These are phyloP conservation scores for Amanita bisporigera DNA, from an alignment of 1,284 basidiomycete species.

Conservation along the genomic window DNA sequence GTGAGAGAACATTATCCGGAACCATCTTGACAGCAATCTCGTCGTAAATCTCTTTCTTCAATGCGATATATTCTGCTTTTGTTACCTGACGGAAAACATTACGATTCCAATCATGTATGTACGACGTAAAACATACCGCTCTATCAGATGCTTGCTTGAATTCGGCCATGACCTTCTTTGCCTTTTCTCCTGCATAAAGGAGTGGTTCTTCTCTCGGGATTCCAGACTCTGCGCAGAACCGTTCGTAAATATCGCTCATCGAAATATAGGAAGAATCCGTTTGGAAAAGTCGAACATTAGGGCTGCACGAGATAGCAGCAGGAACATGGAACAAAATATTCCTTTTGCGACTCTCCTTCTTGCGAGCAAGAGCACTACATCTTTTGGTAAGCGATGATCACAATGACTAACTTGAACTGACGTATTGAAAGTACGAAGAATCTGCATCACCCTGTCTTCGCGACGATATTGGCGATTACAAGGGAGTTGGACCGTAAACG, in stretches of 20 bases:
- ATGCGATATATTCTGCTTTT: slow-evolving; percentile 72
- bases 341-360: slow-evolving; percentile 94
- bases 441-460: slow-evolving; percentile 93
- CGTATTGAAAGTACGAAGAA: slow-evolving; percentile 95
- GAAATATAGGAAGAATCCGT: slow-evolving; percentile 92
- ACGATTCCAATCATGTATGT: background rate
- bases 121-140: slow-evolving; percentile 48
- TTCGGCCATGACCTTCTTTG: slow-evolving; percentile 71
- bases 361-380: slow-evolving; percentile 71
- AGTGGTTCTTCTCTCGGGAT: slow-evolving; percentile 91
- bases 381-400: slow-evolving; percentile 41
- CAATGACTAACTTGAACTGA: slow-evolving; percentile 44
- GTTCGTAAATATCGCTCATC: slow-evolving; percentile 94
- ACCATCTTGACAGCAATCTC: slow-evolving; percentile 91
- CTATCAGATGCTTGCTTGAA: slow-evolving; percentile 57
- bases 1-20: slow-evolving; percentile 87
- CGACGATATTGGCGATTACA: slow-evolving; percentile 87
- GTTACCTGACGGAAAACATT: slow-evolving; percentile 50
- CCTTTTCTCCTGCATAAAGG: slow-evolving; percentile 83
- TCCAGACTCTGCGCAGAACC: slow-evolving; percentile 80
- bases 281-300: slow-evolving; percentile 86
- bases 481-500: slow-evolving; percentile 93
- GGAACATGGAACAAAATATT: slow-evolving; percentile 94
- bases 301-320: slow-evolving; percentile 84
- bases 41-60: slow-evolving; percentile 91